Base-by-base conservation (phyloP, 495 filamentous ascomycete genomes). In the Aspergillus baeticus region DNA sequence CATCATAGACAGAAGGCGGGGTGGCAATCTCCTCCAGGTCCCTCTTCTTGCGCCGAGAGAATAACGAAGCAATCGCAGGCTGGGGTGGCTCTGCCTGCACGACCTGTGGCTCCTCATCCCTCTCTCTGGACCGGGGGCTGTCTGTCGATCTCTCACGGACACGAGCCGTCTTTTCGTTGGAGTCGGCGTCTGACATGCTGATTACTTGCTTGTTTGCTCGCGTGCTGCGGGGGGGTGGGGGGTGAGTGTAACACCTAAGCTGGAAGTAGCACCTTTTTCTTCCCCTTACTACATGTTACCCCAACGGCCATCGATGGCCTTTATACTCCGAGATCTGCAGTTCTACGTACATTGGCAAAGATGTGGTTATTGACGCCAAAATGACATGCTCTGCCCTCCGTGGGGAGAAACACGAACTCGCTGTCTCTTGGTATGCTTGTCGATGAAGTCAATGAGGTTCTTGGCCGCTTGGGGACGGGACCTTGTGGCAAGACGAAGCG, bases 341-440 rank as follows among this genome's bases (percentile, higher is more conserved):
- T 29, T 29, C 26, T 29, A 29, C 26, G 26, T 29, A 4, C 26
- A 4, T 29, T 3, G 4, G 26, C 17, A 14, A 2, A 8, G 5
- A 45, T 45, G 5, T 45, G 43, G 43, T 45, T 45, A 45, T 45
- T 45, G 21, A n/a, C 43, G 43, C 43, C 43, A 45, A 45, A 45
- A 45, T 45, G 21, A 14, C 43, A 45, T 45, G 43, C 43, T 45
- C 10, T 45, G 20, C 17, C 6, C 39, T 22, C 17, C 39, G 39
- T 43, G 39, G 39, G 39, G 6, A 23, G 39, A 17, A 37, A 5
- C 38, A 14, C 15, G 17, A 18, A 17, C 13, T 17, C 38, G 2
- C 39, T 8, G 26, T 21, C 39, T 43, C 39, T 43, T 43, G 39
- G 39, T 22, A 43, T 43, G 3, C 39, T 23, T 20, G 35, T 15